Evolutionary conservation across 768 basidiomycete species (phyloP), one percentile per base, ranked within the genome.

Genomic region (Boletus fagicola): DNA sequence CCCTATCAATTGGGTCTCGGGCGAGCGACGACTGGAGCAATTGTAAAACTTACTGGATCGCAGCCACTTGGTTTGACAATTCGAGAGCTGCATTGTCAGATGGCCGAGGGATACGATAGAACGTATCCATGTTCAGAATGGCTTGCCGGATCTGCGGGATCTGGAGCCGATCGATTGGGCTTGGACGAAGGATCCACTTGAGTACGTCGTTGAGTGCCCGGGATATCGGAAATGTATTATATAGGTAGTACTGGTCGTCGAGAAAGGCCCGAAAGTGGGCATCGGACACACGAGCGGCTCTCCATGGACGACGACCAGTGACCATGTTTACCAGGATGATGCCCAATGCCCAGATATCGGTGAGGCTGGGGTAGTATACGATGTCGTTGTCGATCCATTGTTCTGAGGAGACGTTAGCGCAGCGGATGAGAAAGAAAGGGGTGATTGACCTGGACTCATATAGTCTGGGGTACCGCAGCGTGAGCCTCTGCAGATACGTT

Each of bases 261-360:
- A 66, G 55, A 43, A 59, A 66, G 4, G 59, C 59, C 20, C 20
- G 40, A 40, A 65, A 66, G 9, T 52, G 18, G 24, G 1, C 8
- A 9, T 67, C 59, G 20, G 65, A 36, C 5, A 4, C n/a, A 28
- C 28, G 18, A 16, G 65, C 66, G 9, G 9, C 16, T 9, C 20
- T 57, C 65, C 65, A 68, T 6, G 57, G 66, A 35, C 53, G 58
- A 51, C 49, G 65, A 18, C 86, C 86, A 53, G 86, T 86, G 47
- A 89, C 83, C 75, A 96, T 82, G 71, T 92, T 94, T 62, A 88
- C 79, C 53, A 96, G 80, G 60, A 96, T 88, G 59, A 96, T 80
- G 20, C 87, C 88, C 24, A 90, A 71, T 9, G 88, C 78, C 88
- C 88, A 90, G 57, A 88, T 78, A 61, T 90, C 87, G 4, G 54